These are phyloP conservation scores for Phytophthora capsici DNA, from an alignment of 352 stramenopile genomes.

Conservation along the genomic window DNA sequence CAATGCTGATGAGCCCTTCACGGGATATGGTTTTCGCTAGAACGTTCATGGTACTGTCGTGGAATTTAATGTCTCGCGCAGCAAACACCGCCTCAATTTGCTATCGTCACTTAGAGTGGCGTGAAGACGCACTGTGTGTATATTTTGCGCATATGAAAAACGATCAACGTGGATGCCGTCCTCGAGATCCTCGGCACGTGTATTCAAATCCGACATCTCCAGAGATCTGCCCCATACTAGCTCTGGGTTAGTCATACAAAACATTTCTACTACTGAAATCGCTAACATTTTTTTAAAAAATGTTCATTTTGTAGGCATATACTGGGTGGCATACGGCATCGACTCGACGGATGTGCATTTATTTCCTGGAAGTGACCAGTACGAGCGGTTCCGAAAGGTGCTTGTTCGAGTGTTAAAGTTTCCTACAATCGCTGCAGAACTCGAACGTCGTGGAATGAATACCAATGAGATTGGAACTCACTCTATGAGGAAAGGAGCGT, in stretches of 20 bases:
- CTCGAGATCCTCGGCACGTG: slow-evolving; percentile 36
- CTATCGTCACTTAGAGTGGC: slow-evolving; percentile 32
- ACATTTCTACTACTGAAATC: too few relatives aligned
- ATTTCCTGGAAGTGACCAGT: neutral
- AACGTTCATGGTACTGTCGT: slow-evolving; percentile 27
- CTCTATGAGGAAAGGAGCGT: slow-evolving; percentile 24
- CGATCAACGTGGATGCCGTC: slow-evolving; percentile 22
- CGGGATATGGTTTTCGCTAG: slow-evolving; percentile 29
- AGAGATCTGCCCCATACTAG: slow-evolving; percentile 38
- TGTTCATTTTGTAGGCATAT: too few relatives aligned
- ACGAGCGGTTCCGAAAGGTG: neutral
- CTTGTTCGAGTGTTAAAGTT: neutral
- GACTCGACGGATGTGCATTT: neutral
- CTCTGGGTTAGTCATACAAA: too few relatives aligned
- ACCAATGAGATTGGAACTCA: slow-evolving; percentile 15
- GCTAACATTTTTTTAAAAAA: too few relatives aligned
- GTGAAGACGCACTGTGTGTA: slow-evolving; percentile 37
- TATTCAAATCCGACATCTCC: slow-evolving; percentile 38
- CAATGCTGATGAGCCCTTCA: slow-evolving; percentile 9
- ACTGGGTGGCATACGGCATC: neutral
- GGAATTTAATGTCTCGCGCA: slow-evolving; percentile 33
- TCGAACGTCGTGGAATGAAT: slow-evolving; percentile 1
- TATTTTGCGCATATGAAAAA: slow-evolving; percentile 52
- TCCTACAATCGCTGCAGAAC: neutral
- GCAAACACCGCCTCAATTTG: slow-evolving; percentile 22